Evolutionary conservation across 2,329 filamentous ascomycete species (phyloP).

Genomic region (Cercospora janseana): DNA sequence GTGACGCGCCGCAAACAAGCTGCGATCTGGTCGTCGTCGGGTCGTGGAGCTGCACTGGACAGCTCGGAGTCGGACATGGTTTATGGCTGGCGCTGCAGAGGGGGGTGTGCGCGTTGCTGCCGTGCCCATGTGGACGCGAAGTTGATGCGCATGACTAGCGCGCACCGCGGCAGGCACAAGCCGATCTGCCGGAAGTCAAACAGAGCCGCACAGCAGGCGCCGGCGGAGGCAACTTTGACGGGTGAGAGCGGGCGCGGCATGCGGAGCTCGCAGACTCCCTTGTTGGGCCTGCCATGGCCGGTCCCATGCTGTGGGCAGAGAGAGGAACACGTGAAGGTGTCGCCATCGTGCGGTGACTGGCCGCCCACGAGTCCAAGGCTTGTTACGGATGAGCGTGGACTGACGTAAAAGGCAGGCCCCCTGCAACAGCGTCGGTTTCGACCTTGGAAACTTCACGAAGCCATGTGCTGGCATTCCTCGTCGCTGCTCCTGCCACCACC

Average conservation of each 20-base stretch:
- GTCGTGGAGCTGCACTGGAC: slow-evolving; percentile 27
- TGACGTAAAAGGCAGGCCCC: background rate
- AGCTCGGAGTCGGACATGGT: slow-evolving; percentile 25
- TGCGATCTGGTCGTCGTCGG: slow-evolving; percentile 41
- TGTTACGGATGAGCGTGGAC: background rate
- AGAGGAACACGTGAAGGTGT: too few relatives aligned
- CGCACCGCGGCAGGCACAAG: background rate
- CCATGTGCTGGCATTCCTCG: too few relatives aligned
- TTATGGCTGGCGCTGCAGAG: background rate
- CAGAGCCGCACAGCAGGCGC: background rate
- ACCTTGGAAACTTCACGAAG: slow-evolving; percentile 3
- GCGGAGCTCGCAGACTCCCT: too few relatives aligned
- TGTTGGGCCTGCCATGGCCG: too few relatives aligned
- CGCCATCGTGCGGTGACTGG: too few relatives aligned
- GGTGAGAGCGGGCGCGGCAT: too few relatives aligned
- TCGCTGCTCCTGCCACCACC: background rate
- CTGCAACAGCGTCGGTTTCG: background rate
- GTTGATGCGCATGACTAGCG: slow-evolving; percentile 1
- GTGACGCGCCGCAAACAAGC: slow-evolving; percentile 44
- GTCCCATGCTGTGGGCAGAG: too few relatives aligned
- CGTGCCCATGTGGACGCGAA: background rate
- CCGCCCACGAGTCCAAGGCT: background rate
- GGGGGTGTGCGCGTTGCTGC: slow-evolving; percentile 5
- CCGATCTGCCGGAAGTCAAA: background rate
- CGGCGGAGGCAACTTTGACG: background rate